Evolutionary conservation across 2,329 filamentous ascomycete genomes (phyloP), one percentile per base, ranked within the genome.

Genomic region (Paracoccidioides lutzii): DNA sequence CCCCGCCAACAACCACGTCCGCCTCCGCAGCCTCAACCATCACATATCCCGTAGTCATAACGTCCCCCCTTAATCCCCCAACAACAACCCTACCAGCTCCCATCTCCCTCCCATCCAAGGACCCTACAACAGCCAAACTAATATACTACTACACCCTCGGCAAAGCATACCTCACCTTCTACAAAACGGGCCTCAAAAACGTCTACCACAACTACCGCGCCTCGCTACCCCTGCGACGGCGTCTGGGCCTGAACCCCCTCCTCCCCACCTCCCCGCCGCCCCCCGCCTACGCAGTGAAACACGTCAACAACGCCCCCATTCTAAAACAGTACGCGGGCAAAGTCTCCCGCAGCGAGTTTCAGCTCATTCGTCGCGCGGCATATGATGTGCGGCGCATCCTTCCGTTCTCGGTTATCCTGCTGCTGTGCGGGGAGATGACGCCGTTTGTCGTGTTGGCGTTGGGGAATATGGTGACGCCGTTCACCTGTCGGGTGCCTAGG

Each of bases 371-470:
- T 58, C 81, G 91, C 57, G 84, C 83, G 44, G 74, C 76, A 44
- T 80, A 86, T 63, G 93, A 97, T 68, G 72, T 88, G 48, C 73
- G 81, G n/a, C 83, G 89, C 30, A 76, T 96, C 53, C 88, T 90
- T 0, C 69, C 87, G 1, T 96, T 98, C 67, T 83, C 76, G 0
- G 59, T 95, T 3, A 73, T 96, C 52, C 76, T 95, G 5, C 64
- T 91, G 0, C 59, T 95, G 14, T 88, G 87, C 67, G 91, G 90
- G 32, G 91, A 97, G 71, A 85, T 95, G 72, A 88, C 90, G 1
- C 89, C 90, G 0, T 66, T 97, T 5, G 71, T 94, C 5, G 85
- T 95, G 1, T 74, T 90, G 5, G 79, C 82, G 37, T 73, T 95
- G 32, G 79, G 79, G 0, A 82, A 83, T 22, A 74, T 74, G 41